A percentile compares a stretch with the other conserved stretches of the same genome.
These are phyloP conservation scores for Backusella westeae DNA, from an alignment of 192 early-diverging fungal genomes.

Conservation along the genomic window DNA sequence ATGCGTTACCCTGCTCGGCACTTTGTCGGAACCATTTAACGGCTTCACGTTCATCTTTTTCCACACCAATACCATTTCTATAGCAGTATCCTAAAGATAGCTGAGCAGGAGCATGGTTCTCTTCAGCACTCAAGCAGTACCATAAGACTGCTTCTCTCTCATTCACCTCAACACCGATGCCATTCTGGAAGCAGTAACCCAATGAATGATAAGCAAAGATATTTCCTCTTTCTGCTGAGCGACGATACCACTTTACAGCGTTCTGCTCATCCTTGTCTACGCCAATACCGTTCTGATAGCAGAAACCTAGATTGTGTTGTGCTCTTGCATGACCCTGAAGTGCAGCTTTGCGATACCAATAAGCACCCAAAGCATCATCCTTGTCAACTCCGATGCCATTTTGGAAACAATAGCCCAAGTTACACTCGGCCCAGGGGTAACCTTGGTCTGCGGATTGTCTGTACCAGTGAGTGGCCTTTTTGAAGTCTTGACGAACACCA, in stretches of 20 bases:
- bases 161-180: slow-evolving; percentile 51
- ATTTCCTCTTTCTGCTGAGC: slow-evolving; percentile 45
- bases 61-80: slow-evolving; percentile 55
- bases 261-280: slow-evolving; percentile 53
- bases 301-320: slow-evolving; percentile 73
- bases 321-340: slow-evolving; percentile 52
- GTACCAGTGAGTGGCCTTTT: slow-evolving; percentile 60
- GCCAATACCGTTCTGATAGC: slow-evolving; percentile 83
- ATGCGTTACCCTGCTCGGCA: slow-evolving; percentile 68
- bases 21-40: slow-evolving; percentile 62
- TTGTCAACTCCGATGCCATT: slow-evolving; percentile 58
- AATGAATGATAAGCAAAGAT: slow-evolving; percentile 56
- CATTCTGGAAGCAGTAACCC: slow-evolving; percentile 59
- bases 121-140: slow-evolving; percentile 53
- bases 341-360: slow-evolving; percentile 60
- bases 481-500: slow-evolving; percentile 50
- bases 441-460: slow-evolving; percentile 47
- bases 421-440: slow-evolving; percentile 59
- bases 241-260: slow-evolving; percentile 52
- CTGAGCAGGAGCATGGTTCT: slow-evolving; percentile 54
- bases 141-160: slow-evolving; percentile 50
- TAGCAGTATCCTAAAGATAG: slow-evolving; percentile 58
- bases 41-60: slow-evolving; percentile 45
- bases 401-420: slow-evolving; percentile 73
- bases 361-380: slow-evolving; percentile 49